These are phyloP conservation scores for Penicillium sp. DNA, from an alignment of 2,329 filamentous ascomycete species.

Conservation along the genomic window DNA sequence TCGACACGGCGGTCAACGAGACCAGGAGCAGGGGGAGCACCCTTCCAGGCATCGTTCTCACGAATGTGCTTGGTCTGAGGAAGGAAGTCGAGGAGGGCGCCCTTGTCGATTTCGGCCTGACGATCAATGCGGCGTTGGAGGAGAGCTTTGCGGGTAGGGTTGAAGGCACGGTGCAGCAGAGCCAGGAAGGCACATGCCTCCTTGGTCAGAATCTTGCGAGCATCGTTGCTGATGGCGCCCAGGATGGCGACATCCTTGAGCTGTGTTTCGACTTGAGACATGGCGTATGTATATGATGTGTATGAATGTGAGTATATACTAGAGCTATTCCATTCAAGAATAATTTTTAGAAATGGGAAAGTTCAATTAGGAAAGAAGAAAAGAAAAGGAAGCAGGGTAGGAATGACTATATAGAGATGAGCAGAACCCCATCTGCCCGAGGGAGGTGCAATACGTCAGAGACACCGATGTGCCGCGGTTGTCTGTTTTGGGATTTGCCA, in stretches of 20 bases:
- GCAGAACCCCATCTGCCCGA: constrained; percentile 19
- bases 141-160: constrained; percentile 78
- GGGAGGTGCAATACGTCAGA: constrained; percentile 24
- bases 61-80: constrained; percentile 94
- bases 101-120: constrained; percentile 90
- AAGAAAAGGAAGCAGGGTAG: background rate
- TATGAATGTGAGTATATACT: background rate
- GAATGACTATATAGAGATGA: constrained; percentile 16
- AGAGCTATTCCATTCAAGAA: background rate
- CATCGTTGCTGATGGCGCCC: constrained; percentile 70
- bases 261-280: constrained; percentile 69
- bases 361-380: background rate
- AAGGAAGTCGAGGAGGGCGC: constrained; percentile 85
- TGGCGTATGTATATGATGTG: constrained; percentile 33
- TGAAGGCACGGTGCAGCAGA: constrained; percentile 92
- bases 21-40: constrained; percentile 83
- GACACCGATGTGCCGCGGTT: constrained; percentile 20
- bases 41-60: constrained; percentile 90
- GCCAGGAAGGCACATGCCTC: constrained; percentile 88
- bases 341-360: background rate
- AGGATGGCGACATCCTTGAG: constrained; percentile 86
- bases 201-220: constrained; percentile 87
- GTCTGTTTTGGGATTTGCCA: constrained; percentile 11
- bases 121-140: constrained; percentile 80
- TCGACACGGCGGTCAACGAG: constrained; percentile 91